phyloP scores from a whole-genome alignment of 495 filamentous ascomycete genomes.

The Podospora bellae-mahoneyi region DNA sequence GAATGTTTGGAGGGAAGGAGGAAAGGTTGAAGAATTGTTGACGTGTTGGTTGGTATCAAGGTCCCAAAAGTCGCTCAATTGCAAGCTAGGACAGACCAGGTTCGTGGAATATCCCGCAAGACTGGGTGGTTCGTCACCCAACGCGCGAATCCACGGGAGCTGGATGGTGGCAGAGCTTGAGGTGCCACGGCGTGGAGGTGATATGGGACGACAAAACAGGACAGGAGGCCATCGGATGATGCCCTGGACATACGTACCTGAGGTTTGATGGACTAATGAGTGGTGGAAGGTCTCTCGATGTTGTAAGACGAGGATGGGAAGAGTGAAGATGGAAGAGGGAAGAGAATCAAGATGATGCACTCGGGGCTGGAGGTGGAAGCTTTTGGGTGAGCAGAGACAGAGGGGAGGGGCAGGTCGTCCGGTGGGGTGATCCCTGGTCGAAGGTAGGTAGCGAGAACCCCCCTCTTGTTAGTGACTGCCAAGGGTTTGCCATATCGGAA shows the following conservation, averaged over 20 bases:
- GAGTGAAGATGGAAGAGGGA: slow-evolving; percentile 7
- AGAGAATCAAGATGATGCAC: slow-evolving; percentile 13
- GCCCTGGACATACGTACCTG: slow-evolving; percentile 14
- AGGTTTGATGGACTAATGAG: slow-evolving; percentile 15
- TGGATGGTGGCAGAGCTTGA: slow-evolving; percentile 14
- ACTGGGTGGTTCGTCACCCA: slow-evolving; percentile 12
- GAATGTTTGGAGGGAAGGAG: slow-evolving; percentile 1
- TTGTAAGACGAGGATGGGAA: slow-evolving; percentile 9
- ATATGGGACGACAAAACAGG: not conserved
- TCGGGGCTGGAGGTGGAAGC: slow-evolving; percentile 21
- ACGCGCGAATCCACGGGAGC: not conserved
- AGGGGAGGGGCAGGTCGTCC: slow-evolving; percentile 32
- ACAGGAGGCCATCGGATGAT: slow-evolving; percentile 3
- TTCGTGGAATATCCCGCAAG: slow-evolving; percentile 28
- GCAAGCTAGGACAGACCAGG: slow-evolving; percentile 8
- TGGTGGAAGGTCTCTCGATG: slow-evolving; percentile 13
- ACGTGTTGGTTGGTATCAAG: not conserved
- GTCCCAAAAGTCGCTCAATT: slow-evolving; percentile 30
- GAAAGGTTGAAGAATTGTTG: slow-evolving; percentile 8
- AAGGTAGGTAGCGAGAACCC: slow-evolving; percentile 20
- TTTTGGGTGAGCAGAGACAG: slow-evolving; percentile 23
- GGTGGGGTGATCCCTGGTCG: slow-evolving; percentile 32
- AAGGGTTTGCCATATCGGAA: slow-evolving; percentile 14
- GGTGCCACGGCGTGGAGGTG: slow-evolving; percentile 1
- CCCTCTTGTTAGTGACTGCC: slow-evolving; percentile 25